phyloP scores from a whole-genome alignment of 805 yeast genomes.

The Teunomyces lycoperdinae region DNA sequence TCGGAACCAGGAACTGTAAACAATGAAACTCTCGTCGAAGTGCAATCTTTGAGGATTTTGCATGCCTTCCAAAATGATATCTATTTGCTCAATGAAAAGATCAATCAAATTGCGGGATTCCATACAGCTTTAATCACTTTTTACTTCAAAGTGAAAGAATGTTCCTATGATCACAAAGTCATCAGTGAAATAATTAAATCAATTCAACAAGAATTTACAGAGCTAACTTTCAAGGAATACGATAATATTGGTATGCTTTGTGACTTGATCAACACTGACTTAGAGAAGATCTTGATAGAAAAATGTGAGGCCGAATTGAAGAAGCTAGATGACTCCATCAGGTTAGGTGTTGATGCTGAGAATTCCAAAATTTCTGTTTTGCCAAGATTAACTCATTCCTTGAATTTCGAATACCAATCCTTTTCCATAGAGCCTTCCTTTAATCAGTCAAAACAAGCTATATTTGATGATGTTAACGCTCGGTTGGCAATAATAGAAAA shows the following conservation, averaged over 20 bases:
- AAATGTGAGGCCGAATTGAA: constrained; percentile 18
- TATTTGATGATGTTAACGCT: constrained; percentile 19
- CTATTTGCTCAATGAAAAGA: constrained; percentile 16
- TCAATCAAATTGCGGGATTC: constrained; percentile 16
- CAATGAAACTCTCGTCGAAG: constrained; percentile 25
- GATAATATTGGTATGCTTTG: constrained; percentile 13
- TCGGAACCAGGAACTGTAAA: constrained; percentile 24
- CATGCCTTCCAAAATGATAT: constrained; percentile 22
- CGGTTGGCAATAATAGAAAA: constrained; percentile 17
- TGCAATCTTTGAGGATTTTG: constrained; percentile 20
- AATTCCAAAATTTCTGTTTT: not conserved
- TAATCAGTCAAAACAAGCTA: constrained; percentile 29
- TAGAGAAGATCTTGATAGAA: constrained; percentile 16
- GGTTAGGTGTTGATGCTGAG: not conserved
- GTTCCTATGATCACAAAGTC: constrained; percentile 12
- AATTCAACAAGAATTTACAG: constrained; percentile 14
- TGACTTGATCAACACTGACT: constrained; percentile 21
- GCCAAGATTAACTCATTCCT: constrained; percentile 23
- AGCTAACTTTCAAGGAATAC: constrained; percentile 15
- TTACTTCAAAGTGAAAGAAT: constrained; percentile 14
- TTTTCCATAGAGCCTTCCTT: constrained; percentile 42
- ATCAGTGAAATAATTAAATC: constrained; percentile 11
- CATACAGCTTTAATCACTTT: constrained; percentile 12
- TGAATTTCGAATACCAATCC: constrained; percentile 35
- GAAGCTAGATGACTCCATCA: not conserved